Evolutionary conservation across 2,329 filamentous ascomycete genomes (phyloP), one percentile per base, ranked within the genome.

Genomic region (Aspergillus puulaauensis): DNA sequence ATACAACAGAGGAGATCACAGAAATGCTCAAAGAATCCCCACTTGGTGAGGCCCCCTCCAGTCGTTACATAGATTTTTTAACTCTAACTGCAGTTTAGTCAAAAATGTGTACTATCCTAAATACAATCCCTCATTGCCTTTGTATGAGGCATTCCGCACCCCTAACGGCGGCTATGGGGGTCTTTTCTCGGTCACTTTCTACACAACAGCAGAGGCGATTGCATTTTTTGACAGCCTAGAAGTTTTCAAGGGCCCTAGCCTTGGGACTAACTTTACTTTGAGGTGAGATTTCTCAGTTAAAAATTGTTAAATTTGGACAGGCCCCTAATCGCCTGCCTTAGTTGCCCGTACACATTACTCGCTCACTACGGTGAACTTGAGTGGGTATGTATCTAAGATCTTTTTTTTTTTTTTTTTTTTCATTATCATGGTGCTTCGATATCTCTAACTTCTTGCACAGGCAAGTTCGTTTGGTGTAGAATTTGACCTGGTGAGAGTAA

Each of bases 231-330:
- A 99, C 75, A 82, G 84, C 12, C 78, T 99, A 15, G 86, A 96
- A 61, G 95, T 92, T 1, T 87, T 91, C 40, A 99, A 99, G 75
- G 95, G 95, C 0, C 95, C 95, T 0, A 97, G 92, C 74, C 79
- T 99, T 50, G 95, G 95, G 2, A 98, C 95, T 0, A 99, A 99
- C 74, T 99, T 99, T 72, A 98, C 95, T 0, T 80, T 99, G 39
- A 89, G 79, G 80, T 82, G 58, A 64, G 69, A 64, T 45, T 44
- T 45, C 14, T 43, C 45, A 19, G 3, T 33, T 17, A n/a, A 17
- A 31, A 17, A n/a, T 15, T 35, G 7, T n/a, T 35, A 9, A 33
- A 6, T 27, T 35, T 19, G n/a, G 27, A 35, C 17, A 6, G 17
- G 8, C 12, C 49, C 54, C 58, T 68, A 54, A 66, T 49, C 35